These are phyloP conservation scores for Claviceps sp. DNA, from an alignment of 2,329 filamentous ascomycete species.

Conservation along the genomic window DNA sequence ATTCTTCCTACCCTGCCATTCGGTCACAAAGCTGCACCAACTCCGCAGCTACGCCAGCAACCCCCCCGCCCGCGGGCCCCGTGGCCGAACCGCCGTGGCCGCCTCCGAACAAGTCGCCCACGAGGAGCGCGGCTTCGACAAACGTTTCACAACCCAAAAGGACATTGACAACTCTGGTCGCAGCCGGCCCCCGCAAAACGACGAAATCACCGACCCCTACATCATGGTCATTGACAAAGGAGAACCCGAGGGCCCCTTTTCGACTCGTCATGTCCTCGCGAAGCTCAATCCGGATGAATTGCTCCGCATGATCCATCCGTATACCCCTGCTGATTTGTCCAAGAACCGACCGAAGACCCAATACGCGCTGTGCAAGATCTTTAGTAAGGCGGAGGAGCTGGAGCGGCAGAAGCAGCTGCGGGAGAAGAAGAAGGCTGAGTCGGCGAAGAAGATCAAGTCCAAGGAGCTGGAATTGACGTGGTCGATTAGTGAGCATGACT, in stretches of 20 bases:
- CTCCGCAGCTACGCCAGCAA: neutral
- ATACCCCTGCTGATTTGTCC: conserved; percentile 18
- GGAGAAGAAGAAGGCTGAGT: conserved; percentile 27
- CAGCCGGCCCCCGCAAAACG: conserved; percentile 28
- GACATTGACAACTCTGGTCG: conserved; percentile 21
- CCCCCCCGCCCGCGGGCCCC: neutral
- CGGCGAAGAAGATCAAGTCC: conserved; percentile 25
- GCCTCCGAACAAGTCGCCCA: conserved; percentile 5
- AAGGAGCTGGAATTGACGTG: conserved; percentile 89
- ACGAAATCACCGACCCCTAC: conserved; percentile 28
- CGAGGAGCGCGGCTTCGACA: conserved; percentile 16
- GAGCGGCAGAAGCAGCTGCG: conserved; percentile 28
- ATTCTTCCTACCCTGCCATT: neutral
- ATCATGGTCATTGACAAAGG: conserved; percentile 29
- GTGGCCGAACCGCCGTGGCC: neutral
- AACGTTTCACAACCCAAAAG: conserved; percentile 21
- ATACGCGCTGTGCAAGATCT: conserved; percentile 56
- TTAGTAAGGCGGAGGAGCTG: conserved; percentile 42
- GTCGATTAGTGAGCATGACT: conserved; percentile 66
- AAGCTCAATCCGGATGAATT: conserved; percentile 22
- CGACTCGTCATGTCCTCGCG: conserved; percentile 26
- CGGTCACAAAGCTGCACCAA: neutral
- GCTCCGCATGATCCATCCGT: conserved; percentile 29
- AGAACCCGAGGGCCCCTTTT: conserved; percentile 24
- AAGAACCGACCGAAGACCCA: conserved; percentile 9